Base-by-base conservation (phyloP, 805 yeast species). In the Ogataea siamensis region DNA sequence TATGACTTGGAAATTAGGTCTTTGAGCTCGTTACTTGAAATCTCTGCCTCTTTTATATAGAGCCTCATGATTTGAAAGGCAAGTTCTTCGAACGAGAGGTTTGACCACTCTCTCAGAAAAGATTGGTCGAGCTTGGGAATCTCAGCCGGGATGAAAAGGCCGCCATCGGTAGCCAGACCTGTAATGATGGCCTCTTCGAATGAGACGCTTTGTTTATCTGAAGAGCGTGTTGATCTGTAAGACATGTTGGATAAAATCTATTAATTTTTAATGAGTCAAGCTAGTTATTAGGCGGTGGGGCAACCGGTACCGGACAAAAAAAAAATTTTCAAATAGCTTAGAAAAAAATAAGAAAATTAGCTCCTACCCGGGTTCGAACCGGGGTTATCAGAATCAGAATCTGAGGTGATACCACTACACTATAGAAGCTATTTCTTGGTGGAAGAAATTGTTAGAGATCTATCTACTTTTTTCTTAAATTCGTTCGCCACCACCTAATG, bases 91-190 rank as follows among this genome's bases (percentile, higher is more conserved):
- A 93, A 93, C 15, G 83, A 67, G 40, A 85, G 68, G 42, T 81
- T 73, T 38, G 75, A 66, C 98, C 98, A 91, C 45, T 70, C 64
- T 25, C 66, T 56, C 38, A 82, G 63, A 46, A 83, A 74, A 42
- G 74, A 74, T 69, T 45, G 58, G 24, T 54, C 62, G 20, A 85
- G 71, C 46, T 71, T 61, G 40, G 98, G 96, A 51, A 89, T 85
- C 32, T 60, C 69, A 11, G 93, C 74, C 31, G 99, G 99, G 39
- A 93, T 73, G 63, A 87, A 93, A 27, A 93, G 75, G 27, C 99
- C 99, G 50, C 99, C 99, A 60, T 94, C 99, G 32, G 85, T 79
- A 37, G 98, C 98, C 55, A 93, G 73, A 36, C 99, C 99, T 40
- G 84, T 83, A 63, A 85, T 80, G 41, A 86, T 83, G 14, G 83